Evolutionary conservation across 2,329 filamentous ascomycete genomes (phyloP).

Genomic region (Nigrospora sphaerica): DNA sequence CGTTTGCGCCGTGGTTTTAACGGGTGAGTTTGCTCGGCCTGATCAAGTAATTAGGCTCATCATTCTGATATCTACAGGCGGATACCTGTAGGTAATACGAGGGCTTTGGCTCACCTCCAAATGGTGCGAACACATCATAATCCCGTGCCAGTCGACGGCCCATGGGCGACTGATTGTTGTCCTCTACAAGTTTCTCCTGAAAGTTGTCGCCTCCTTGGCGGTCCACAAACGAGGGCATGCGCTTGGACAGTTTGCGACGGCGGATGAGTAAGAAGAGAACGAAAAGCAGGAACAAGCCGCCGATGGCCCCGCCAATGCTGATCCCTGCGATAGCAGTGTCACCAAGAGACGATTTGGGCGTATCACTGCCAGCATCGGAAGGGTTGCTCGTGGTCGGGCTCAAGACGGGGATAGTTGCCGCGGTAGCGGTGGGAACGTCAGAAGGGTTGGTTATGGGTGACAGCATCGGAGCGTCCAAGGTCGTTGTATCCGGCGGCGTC

Average conservation of each 20-base stretch:
- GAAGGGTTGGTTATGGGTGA: neutral
- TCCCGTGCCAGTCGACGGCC: constrained; percentile 5
- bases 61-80: too few relatives aligned
- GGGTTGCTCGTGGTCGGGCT: neutral
- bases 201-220: neutral
- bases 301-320: constrained; percentile 10
- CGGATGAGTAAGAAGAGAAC: constrained; percentile 14
- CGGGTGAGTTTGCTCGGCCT: constrained; percentile 1
- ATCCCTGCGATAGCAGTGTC: constrained; percentile 10
- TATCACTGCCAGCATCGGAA: neutral
- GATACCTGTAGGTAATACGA: too few relatives aligned
- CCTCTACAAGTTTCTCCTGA: constrained; percentile 6
- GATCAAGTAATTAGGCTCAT: neutral
- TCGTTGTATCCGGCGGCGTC: neutral
- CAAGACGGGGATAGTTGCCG: too few relatives aligned
- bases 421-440: too few relatives aligned
- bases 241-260: constrained; percentile 7
- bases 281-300: constrained; percentile 8
- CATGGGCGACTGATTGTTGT: constrained; percentile 1
- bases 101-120: constrained; percentile 29
- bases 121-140: constrained; percentile 34
- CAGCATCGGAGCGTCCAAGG: neutral
- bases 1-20: neutral
- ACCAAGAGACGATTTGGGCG: neutral
- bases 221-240: constrained; percentile 7